Base-by-base conservation (phyloP, 495 filamentous ascomycete species). In the Talaromyces trachyspermus region DNA sequence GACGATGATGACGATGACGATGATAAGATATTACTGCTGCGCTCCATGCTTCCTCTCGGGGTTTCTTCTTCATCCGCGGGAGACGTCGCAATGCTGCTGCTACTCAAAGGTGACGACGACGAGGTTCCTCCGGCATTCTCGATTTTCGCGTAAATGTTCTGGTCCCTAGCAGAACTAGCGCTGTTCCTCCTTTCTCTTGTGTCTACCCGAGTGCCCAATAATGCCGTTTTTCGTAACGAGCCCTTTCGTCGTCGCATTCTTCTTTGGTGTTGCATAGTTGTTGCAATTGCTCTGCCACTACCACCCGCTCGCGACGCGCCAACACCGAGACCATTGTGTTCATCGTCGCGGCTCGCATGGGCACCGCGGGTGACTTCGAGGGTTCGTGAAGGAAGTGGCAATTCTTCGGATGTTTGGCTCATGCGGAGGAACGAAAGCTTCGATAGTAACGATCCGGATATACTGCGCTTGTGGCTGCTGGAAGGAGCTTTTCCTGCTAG, bases 161-260 rank as follows among this genome's bases (percentile, higher is more conserved):
- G 27, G 37, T 33, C 30, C 44, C 44, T 46, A 36, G 44, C 44
- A 46, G 44, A n/a, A 37, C 44, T 46, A 33, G 44, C n/a, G 23
- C 25, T 35, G 32, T 20, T 49, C 49, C 68, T 79, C 58, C 79
- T 80, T 43, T 70, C 66, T 23, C 65, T 65, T 25, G 55, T 59
- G 35, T 73, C 69, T 9, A 71, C 51, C 14, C 84, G 78, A 37
- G 84, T 78, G 4, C 85, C 86, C 6, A 91, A 70, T 7, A 91
- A 65, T 19, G 87, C 88, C 2, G 86, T 85, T 54, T 91, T 92
- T 33, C 87, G 72, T 46, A 91, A 64, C 4, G 87, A 90, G 5
- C 86, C 85, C 51, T 84, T 81, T 35, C 90, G 81, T 48, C 82
- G 80, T 19, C 89, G 76, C 7, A 82, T 84, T 56, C 84, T 85